These are phyloP conservation scores for Entrophospora sp. DNA, from an alignment of 192 early-diverging fungal genomes.

Conservation along the genomic window DNA sequence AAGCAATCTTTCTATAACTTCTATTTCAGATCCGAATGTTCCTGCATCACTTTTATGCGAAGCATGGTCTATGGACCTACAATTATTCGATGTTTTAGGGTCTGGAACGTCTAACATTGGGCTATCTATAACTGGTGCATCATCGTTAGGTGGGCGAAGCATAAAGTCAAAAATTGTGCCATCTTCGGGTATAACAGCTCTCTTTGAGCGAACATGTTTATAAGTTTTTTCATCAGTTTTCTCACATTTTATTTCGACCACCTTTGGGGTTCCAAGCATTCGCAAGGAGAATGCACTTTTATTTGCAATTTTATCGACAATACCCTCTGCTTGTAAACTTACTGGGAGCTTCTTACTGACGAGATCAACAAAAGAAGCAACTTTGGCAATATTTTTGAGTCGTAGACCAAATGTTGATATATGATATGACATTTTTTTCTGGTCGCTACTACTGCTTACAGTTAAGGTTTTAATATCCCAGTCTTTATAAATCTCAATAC, in stretches of 20 bases:
- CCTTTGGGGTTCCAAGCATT: background rate
- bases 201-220: background rate
- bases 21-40: too few relatives aligned
- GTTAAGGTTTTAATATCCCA: background rate
- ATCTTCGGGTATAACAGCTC: background rate
- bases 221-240: background rate
- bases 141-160: too few relatives aligned
- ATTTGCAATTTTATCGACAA: conserved; percentile 1
- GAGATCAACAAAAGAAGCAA: background rate
- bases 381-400: too few relatives aligned
- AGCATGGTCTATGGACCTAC: too few relatives aligned
- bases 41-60: too few relatives aligned
- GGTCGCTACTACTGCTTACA: background rate
- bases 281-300: background rate
- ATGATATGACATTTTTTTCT: background rate
- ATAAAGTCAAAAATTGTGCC: background rate
- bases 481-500: background rate
- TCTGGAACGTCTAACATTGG: too few relatives aligned
- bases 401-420: too few relatives aligned
- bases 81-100: too few relatives aligned
- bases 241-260: too few relatives aligned
- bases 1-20: too few relatives aligned
- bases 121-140: too few relatives aligned
- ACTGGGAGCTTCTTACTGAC: background rate
- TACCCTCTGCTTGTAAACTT: background rate